Percentiles rank a stretch among this genome's conserved stretches.
Evolutionary conservation across 352 stramenopile species (phyloP).

Genomic region (Chrysophaeum taylorii): DNA sequence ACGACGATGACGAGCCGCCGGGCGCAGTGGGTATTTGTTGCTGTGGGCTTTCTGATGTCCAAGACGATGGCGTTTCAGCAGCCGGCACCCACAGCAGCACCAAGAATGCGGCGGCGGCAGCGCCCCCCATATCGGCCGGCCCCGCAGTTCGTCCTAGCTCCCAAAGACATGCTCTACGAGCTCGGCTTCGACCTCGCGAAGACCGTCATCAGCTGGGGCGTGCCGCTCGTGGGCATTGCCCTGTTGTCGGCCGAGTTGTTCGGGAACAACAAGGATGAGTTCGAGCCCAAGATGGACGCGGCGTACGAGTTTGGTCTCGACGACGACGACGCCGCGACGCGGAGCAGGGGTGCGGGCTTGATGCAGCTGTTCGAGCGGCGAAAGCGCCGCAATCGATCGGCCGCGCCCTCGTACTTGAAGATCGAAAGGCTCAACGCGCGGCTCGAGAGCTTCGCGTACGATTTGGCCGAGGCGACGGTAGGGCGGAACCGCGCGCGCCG

Average conservation of each 20-base stretch:
- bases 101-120: background rate
- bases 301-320: conserved; percentile 4
- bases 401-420: background rate
- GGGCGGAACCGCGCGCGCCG: background rate
- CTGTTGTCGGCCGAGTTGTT: background rate
- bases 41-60: background rate
- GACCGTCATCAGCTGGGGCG: conserved; percentile 1
- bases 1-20: conserved; percentile 45
- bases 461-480: too few relatives aligned
- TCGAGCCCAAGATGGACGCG: background rate
- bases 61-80: background rate
- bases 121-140: background rate
- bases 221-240: background rate
- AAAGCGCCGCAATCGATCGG: background rate
- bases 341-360: background rate
- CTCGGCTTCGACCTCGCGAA: background rate
- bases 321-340: background rate
- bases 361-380: background rate
- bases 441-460: conserved; percentile 11
- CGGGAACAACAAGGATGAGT: background rate
- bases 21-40: conserved; percentile 64
- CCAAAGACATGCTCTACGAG: background rate
- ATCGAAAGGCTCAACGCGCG: conserved; percentile 2
- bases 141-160: background rate
- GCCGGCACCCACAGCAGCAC: background rate